Conservation (phyloP, 768 basidiomycete species). For the Boletus vermiculosoides region DNA sequence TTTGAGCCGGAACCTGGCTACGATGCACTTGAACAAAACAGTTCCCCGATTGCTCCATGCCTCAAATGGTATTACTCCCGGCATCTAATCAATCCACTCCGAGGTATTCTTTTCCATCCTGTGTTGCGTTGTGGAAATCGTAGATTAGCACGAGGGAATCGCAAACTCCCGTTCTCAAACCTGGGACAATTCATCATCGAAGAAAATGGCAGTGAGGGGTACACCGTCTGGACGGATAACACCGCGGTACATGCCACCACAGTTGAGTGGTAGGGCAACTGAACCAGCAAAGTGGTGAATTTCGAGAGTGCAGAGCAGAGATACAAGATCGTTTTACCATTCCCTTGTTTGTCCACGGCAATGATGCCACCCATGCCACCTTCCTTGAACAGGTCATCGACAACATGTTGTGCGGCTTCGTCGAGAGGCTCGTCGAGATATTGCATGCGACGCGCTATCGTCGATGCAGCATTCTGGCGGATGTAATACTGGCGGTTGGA, state of each 20-base stretch:
- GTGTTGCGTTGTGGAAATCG: not conserved
- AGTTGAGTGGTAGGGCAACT: constrained; percentile 78
- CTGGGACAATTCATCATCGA: constrained; percentile 52
- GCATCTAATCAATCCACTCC: not conserved
- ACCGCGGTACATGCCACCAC: constrained; percentile 81
- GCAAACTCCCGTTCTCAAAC: constrained; percentile 3
- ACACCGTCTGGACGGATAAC: constrained; percentile 67
- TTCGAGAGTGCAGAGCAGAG: not conserved
- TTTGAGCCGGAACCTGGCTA: not conserved
- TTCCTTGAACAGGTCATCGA: constrained; percentile 54
- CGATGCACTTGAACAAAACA: not conserved
- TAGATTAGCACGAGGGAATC: not conserved
- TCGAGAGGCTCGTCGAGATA: constrained; percentile 55
- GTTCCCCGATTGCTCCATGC: not conserved
- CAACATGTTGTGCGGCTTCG: constrained; percentile 52
- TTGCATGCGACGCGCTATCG: constrained; percentile 65
- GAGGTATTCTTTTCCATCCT: not conserved
- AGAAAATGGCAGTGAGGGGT: constrained; percentile 74
- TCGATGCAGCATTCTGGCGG: constrained; percentile 61
- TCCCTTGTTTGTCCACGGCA: constrained; percentile 65
- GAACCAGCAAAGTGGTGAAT: not conserved
- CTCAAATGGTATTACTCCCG: not conserved
- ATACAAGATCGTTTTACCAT: constrained; percentile 44
- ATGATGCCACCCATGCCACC: constrained; percentile 77
- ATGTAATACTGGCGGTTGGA: constrained; percentile 64